Base-by-base conservation (phyloP, 768 basidiomycete genomes). In the Russula sp. region DNA sequence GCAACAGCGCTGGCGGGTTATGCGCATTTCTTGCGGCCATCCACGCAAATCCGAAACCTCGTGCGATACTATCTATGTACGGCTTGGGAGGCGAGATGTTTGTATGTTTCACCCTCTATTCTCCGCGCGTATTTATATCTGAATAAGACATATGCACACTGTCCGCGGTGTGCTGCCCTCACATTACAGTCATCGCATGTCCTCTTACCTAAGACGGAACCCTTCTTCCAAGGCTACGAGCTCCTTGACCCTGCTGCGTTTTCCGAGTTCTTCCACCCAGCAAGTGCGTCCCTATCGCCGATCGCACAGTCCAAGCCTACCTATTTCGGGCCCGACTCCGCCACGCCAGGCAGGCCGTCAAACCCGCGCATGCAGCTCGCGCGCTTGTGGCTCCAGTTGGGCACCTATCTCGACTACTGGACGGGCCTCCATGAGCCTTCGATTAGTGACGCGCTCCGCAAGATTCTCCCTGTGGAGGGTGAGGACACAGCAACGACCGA, bases 61-160 rank as follows among this genome's bases (percentile, higher is more conserved):
- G 76, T 62, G 85, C 80, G 0, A 61, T 87, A 2, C 67, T 88
- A 0, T 83, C 81, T 0, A 65, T 88, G 68, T 88, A 87, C 72
- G 85, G 81, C 0, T 80, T 84, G 78, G 85, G 85, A n/a, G 87
- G 86, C 0, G 73, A 87, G 61, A 78, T 84, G 62, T 70, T 87
- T 54, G 77, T 78, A 54, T 53, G 75, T 70, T 13, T 11, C 22
- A 0, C 22, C 26, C n/a, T 36, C 44, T 36, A 9, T n/a, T 6
- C 32, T 36, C 55, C 16, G 32, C 18, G 32, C 11, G 34, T 14
- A 24, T 36, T 22, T 4, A 24, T 20, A 22, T n/a, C 42, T 46
- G 42, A 57, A 18, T 11, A 9, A 32, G 14, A 11, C 30, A 18
- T 11, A 5, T 20, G 3, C 38, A 40, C n/a, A 20, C 36, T 24